Evolutionary conservation across 2,329 filamentous ascomycete species (phyloP).

Genomic region (Camillea tinctor): DNA sequence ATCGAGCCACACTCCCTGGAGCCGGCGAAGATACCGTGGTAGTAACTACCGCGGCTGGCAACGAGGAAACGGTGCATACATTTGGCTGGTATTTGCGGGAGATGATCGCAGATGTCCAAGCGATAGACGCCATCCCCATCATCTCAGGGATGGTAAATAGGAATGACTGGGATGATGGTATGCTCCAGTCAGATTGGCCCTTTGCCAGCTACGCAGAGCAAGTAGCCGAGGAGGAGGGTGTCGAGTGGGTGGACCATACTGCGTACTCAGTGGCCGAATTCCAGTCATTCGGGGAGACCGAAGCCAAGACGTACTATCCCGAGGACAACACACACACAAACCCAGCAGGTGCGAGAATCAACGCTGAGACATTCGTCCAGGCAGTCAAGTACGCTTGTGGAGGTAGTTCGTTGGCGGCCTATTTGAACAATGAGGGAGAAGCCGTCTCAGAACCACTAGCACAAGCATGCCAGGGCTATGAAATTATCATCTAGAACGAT

Average conservation of each 20-base stretch:
- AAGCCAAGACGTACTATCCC: slow-evolving; percentile 26
- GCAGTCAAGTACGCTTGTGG: slow-evolving; percentile 19
- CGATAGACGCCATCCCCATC: slow-evolving; percentile 17
- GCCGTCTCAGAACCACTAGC: background rate
- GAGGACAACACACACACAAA: slow-evolving; percentile 30
- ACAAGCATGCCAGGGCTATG: background rate
- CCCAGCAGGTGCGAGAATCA: slow-evolving; percentile 18
- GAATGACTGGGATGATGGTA: slow-evolving; percentile 14
- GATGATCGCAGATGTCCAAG: slow-evolving; percentile 28
- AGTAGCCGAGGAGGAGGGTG: slow-evolving; percentile 12
- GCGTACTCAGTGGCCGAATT: slow-evolving; percentile 21
- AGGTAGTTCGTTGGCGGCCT: background rate
- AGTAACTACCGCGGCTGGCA: slow-evolving; percentile 17
- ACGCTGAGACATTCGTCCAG: slow-evolving; percentile 17
- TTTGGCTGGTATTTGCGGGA: slow-evolving; percentile 28
- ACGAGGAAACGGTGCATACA: slow-evolving; percentile 21
- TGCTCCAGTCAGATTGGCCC: slow-evolving; percentile 18
- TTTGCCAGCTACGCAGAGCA: slow-evolving; percentile 24
- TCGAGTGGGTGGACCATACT: slow-evolving; percentile 29
- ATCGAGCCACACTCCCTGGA: slow-evolving; percentile 24
- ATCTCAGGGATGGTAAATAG: slow-evolving; percentile 28
- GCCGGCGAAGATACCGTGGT: slow-evolving; percentile 20
- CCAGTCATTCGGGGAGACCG: slow-evolving; percentile 20
- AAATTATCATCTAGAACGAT: too few species aligned
- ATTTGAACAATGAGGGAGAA: background rate